Evolutionary conservation across 805 yeast species (phyloP).

Genomic region (Brettanomyces sp.): DNA sequence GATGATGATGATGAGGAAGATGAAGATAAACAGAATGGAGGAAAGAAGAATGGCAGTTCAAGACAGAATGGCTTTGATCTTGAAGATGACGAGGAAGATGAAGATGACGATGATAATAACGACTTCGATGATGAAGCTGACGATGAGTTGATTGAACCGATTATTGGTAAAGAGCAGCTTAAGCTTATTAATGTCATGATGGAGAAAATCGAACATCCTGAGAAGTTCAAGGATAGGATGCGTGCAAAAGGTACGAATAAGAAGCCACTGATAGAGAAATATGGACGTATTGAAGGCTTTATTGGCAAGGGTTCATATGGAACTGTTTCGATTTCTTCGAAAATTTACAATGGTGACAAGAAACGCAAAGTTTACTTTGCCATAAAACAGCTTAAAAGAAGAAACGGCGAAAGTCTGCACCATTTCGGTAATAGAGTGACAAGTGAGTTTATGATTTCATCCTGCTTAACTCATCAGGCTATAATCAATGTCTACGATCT

Average conservation of each 20-base stretch:
- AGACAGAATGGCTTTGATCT: slow-evolving; percentile 8
- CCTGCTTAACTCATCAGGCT: slow-evolving; percentile 65
- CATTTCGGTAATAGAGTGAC: slow-evolving; percentile 65
- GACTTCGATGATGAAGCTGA: slow-evolving; percentile 30
- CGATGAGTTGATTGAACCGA: slow-evolving; percentile 33
- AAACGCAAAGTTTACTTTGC: slow-evolving; percentile 48
- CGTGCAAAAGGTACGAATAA: slow-evolving; percentile 17
- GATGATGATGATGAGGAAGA: slow-evolving; percentile 8
- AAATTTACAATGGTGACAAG: slow-evolving; percentile 30
- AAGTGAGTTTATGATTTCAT: slow-evolving; percentile 84
- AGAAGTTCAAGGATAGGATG: slow-evolving; percentile 23
- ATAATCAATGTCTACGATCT: slow-evolving; percentile 72
- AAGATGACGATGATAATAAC: slow-evolving; percentile 22
- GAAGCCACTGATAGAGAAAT: slow-evolving; percentile 32
- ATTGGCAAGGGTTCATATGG: slow-evolving; percentile 41
- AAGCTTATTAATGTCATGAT: slow-evolving; percentile 38
- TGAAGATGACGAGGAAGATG: slow-evolving; percentile 7
- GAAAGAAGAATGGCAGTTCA: slow-evolving; percentile 3
- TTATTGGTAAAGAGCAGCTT: slow-evolving; percentile 42
- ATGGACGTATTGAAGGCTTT: slow-evolving; percentile 43
- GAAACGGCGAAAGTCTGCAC: slow-evolving; percentile 46
- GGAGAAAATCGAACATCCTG: slow-evolving; percentile 36
- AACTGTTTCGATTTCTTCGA: slow-evolving; percentile 34
- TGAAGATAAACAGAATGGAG: slow-evolving; percentile 8
- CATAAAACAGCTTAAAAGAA: slow-evolving; percentile 63